Evolutionary conservation across 192 early-diverging fungal genomes (phyloP).

Genomic region (Backusella parvicylindrica): DNA sequence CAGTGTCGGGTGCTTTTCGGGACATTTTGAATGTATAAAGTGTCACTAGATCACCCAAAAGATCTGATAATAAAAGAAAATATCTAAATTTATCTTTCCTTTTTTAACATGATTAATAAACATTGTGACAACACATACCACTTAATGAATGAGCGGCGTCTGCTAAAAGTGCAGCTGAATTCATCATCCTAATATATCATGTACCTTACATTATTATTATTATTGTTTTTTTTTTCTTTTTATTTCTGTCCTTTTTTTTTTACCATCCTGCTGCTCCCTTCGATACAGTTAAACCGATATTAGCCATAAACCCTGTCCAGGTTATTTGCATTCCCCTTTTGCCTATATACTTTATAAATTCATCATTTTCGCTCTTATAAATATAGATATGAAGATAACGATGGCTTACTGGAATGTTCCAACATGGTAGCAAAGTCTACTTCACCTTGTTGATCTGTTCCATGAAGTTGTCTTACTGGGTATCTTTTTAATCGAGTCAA

Average conservation of each 20-base stretch:
- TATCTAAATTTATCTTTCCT: neutral
- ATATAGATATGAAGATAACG: neutral
- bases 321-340: slow-evolving; percentile 62
- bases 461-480: neutral
- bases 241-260: neutral
- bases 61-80: slow-evolving; percentile 32
- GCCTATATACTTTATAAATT: slow-evolving; percentile 9
- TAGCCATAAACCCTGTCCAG: slow-evolving; percentile 57
- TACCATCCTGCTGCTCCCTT: slow-evolving; percentile 62
- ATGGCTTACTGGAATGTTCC: slow-evolving; percentile 7
- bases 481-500: neutral
- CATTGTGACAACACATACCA: slow-evolving; percentile 35
- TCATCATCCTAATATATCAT: slow-evolving; percentile 41
- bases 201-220: neutral
- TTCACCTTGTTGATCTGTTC: neutral
- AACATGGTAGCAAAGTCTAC: slow-evolving; percentile 1
- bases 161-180: slow-evolving; percentile 75
- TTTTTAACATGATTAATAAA: neutral
- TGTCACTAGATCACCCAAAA: slow-evolving; percentile 72
- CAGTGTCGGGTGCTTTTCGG: slow-evolving; percentile 50
- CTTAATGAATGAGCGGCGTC: slow-evolving; percentile 78
- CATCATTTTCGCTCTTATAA: neutral
- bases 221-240: neutral
- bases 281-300: slow-evolving; percentile 53
- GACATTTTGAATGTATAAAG: slow-evolving; percentile 72